phyloP scores from a whole-genome alignment of 495 filamentous ascomycete species.

The Cercophora newfieldiana region DNA sequence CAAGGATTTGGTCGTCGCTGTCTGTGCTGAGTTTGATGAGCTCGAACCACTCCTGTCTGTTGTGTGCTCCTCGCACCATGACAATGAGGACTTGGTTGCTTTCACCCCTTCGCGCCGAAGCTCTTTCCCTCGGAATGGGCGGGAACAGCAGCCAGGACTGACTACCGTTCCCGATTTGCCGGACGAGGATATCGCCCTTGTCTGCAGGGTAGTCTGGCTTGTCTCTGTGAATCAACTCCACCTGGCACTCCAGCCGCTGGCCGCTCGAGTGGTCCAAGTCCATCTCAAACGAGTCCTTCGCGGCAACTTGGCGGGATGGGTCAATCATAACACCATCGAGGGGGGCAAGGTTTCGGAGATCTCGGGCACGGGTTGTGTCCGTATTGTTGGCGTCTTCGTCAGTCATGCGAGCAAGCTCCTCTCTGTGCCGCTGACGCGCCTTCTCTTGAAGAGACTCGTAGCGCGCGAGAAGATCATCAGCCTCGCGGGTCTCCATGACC shows the following conservation, averaged over 20 bases:
- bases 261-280: constrained; percentile 86
- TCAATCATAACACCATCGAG: constrained; percentile 71
- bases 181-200: constrained; percentile 82
- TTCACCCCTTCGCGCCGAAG: constrained; percentile 82
- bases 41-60: constrained; percentile 75
- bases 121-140: constrained; percentile 63
- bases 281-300: constrained; percentile 85
- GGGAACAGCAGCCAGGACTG: constrained; percentile 88
- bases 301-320: constrained; percentile 70
- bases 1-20: constrained; percentile 70
- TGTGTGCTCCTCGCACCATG: constrained; percentile 73
- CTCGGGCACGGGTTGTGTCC: constrained; percentile 74
- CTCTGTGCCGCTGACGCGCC: constrained; percentile 74
- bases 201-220: constrained; percentile 55
- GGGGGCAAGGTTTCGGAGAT: constrained; percentile 71
- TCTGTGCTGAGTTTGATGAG: constrained; percentile 68
- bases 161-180: constrained; percentile 73
- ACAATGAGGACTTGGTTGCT: constrained; percentile 68
- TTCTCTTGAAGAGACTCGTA: constrained; percentile 75
- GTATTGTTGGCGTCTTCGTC: constrained; percentile 87
- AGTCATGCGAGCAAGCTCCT: constrained; percentile 83
- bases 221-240: constrained; percentile 87
- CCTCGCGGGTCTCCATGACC: constrained; percentile 31
- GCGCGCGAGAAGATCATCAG: constrained; percentile 31
- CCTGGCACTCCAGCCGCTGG: constrained; percentile 80